Base-by-base conservation (phyloP, 208 protist genomes). In the Leishmania braziliensis region DNA sequence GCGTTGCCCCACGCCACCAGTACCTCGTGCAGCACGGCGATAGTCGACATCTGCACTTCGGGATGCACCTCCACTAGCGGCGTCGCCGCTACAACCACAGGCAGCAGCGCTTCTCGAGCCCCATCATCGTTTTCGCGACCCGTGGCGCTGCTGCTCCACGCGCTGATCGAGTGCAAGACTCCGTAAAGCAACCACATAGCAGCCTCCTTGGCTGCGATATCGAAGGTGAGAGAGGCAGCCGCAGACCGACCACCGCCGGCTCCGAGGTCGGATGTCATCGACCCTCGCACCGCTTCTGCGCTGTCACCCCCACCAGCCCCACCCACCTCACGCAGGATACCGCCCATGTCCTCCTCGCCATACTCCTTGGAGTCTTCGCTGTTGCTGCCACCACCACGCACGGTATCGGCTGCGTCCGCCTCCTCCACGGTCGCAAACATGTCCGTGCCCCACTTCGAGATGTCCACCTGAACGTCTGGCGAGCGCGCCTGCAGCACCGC, bases 61-160 rank as follows among this genome's bases (percentile, higher is more conserved):
- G 92, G 92, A 71, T 86, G 86, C 69, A 90, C 83, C 74, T 94
- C 92, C 54, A 89, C 91, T 23, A 92, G 81, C 74, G 89, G 87
- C 48, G 86, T 86, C 2, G 87, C 87, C 20, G 85, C 75, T 29
- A 96, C 88, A 14, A 90, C 83, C 39, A 93, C 75, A 29, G 88
- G 76, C 76, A 92, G 81, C 50, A 87, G 68, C 3, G 87, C 83
- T 1, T 74, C 63, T 26, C 85, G 72, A 36, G 82, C 72, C 48
- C 84, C 79, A 46, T 76, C 73, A n/a, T 29, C 71, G 63, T n/a
- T 51, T 33, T 66, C 48, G 20, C 33, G 5, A 39, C 58, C 29
- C 39, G n/a, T 16, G 46, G 39, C 29, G 26, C 53, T 29, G 65
- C 77, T 77, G 74, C 16, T 43, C 68, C 43, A 36, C 68, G 23